Evolutionary conservation across 768 basidiomycete species (phyloP).

Genomic region (Rhodocollybia butyracea): DNA sequence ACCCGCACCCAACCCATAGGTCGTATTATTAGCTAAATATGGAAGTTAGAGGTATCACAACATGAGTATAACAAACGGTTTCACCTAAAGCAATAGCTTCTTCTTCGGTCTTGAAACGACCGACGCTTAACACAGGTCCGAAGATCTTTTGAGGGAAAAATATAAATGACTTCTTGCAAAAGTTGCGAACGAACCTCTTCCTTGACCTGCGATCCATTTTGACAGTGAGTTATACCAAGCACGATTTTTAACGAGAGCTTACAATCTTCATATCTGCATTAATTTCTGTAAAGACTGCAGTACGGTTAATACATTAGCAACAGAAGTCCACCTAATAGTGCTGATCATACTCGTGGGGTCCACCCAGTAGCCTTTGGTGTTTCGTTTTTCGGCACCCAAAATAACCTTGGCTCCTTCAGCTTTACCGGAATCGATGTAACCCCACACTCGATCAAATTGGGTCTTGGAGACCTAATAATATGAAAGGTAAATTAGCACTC

Average conservation of each 20-base stretch:
- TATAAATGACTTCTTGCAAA: slow-evolving; percentile 5
- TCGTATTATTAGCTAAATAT: slow-evolving; percentile 71
- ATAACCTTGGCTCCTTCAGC: slow-evolving; percentile 74
- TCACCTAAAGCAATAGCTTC: slow-evolving; percentile 64
- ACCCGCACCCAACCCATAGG: slow-evolving; percentile 89
- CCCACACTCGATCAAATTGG: slow-evolving; percentile 85
- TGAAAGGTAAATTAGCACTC: too few species aligned
- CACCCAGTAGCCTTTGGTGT: slow-evolving; percentile 81
- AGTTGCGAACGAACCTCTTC: slow-evolving; percentile 55
- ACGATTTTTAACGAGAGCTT: slow-evolving; percentile 19
- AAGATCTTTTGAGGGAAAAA: slow-evolving; percentile 62
- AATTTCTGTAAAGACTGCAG: slow-evolving; percentile 78
- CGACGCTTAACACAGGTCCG: slow-evolving; percentile 86
- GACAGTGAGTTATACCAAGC: not conserved
- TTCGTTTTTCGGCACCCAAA: slow-evolving; percentile 77
- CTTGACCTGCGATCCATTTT: slow-evolving; percentile 43
- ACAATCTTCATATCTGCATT: slow-evolving; percentile 84
- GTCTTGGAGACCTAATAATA: slow-evolving; percentile 80
- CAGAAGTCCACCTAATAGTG: not conserved
- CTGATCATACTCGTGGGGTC: slow-evolving; percentile 76
- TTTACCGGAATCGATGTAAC: slow-evolving; percentile 85
- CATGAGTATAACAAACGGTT: not conserved
- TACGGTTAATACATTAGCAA: not conserved
- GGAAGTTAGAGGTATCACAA: not conserved
- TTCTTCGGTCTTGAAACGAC: slow-evolving; percentile 81